These are phyloP conservation scores for Torulaspora pretoriensis DNA, from an alignment of 1,139 yeast species.

Conservation along the genomic window DNA sequence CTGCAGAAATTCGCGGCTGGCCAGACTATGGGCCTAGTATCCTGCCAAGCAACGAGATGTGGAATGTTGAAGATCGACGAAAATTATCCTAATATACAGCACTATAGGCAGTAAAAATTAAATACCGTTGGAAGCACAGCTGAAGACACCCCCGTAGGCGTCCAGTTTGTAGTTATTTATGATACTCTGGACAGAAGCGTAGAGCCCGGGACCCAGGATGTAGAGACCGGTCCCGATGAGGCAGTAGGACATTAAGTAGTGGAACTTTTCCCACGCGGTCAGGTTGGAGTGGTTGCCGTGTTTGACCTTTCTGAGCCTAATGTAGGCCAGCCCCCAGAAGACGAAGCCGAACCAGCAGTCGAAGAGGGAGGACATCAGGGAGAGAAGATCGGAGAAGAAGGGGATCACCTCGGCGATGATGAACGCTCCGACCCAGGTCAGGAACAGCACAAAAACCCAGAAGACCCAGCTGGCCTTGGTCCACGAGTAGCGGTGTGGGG, in stretches of 20 bases:
- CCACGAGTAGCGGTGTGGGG: conserved; percentile 46
- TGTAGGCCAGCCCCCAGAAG: conserved; percentile 62
- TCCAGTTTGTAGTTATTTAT: conserved; percentile 46
- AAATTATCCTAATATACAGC: background rate
- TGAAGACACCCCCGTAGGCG: conserved; percentile 48
- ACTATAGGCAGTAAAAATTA: background rate
- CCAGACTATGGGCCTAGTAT: background rate
- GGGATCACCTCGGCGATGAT: conserved; percentile 61
- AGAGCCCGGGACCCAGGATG: conserved; percentile 56
- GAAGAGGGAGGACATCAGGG: conserved; percentile 59
- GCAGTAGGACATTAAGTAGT: conserved; percentile 39
- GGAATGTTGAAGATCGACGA: too few relatives aligned
- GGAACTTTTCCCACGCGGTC: conserved; percentile 35
- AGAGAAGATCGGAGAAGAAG: conserved; percentile 53
- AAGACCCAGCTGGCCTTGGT: conserved; percentile 51
- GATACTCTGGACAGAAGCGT: conserved; percentile 53
- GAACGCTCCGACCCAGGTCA: conserved; percentile 52
- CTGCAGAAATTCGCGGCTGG: background rate
- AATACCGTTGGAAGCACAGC: conserved; percentile 45
- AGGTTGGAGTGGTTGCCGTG: conserved; percentile 27
- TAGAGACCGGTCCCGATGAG: conserved; percentile 48
- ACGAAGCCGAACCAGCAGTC: conserved; percentile 65
- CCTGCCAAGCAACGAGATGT: background rate
- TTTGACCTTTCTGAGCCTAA: conserved; percentile 40
- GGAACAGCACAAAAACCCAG: conserved; percentile 46